These are phyloP conservation scores for Jacaranda mimosifolia DNA, from an alignment of 257 asterid species.

Conservation along the genomic window DNA sequence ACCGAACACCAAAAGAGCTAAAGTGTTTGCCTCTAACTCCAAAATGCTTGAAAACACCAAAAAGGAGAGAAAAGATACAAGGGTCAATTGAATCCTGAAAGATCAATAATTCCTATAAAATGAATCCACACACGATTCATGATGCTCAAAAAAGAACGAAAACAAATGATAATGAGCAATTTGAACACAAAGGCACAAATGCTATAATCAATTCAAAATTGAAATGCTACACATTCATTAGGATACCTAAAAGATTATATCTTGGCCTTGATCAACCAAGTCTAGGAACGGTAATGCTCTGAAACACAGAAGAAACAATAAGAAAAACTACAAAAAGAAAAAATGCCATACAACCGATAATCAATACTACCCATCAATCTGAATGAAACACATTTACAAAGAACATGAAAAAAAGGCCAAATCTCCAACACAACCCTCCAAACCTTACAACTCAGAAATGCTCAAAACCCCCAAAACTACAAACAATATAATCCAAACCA, in stretches of 20 bases:
- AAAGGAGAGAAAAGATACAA: neutral
- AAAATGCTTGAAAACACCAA: constrained; percentile 5
- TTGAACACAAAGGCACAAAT: neutral
- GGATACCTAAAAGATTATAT: neutral
- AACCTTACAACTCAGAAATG: constrained; percentile 25
- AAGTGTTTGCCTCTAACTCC: neutral
- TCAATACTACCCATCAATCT: constrained; percentile 2
- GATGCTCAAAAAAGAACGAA: neutral
- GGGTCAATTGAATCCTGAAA: neutral
- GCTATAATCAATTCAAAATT: neutral
- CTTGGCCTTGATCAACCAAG: neutral
- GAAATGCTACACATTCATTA: neutral
- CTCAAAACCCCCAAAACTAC: neutral
- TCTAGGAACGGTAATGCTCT: neutral
- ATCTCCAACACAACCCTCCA: constrained; percentile 31
- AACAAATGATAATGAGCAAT: neutral
- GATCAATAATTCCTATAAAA: constrained; percentile 6
- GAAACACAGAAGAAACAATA: neutral
- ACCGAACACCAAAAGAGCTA: neutral
- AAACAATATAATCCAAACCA: constrained; percentile 32
- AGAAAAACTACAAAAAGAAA: neutral
- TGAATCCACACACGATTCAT: neutral
- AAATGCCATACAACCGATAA: neutral
- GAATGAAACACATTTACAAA: constrained; percentile 24
- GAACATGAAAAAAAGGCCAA: constrained; percentile 21